Conservation (phyloP, 805 yeast genomes). For the Phaffomyces opuntiae region DNA sequence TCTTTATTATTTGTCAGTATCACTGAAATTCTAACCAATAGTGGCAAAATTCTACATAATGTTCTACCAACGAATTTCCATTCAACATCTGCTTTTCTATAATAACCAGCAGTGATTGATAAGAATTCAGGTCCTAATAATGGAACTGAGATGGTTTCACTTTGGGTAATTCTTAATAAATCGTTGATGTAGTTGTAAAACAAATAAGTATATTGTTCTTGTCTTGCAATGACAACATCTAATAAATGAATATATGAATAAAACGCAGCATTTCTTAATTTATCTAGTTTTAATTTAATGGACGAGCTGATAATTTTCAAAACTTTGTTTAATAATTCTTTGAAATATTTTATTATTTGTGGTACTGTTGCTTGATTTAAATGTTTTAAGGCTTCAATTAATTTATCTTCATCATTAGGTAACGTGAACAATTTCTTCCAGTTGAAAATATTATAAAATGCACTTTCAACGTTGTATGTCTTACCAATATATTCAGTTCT, state of each 20-base stretch:
- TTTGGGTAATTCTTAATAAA: conserved; percentile 9
- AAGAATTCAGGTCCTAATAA: conserved; percentile 45
- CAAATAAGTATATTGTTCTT: conserved; percentile 53
- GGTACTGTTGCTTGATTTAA: conserved; percentile 48
- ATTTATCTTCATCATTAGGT: conserved; percentile 36
- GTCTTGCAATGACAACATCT: conserved; percentile 58
- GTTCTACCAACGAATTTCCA: conserved; percentile 64
- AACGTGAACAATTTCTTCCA: conserved; percentile 37
- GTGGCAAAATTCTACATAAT: conserved; percentile 50
- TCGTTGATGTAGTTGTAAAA: conserved; percentile 41
- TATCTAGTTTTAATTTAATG: conserved; percentile 15
- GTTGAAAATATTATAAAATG: conserved; percentile 47
- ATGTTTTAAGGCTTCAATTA: conserved; percentile 39
- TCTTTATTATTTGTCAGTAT: conserved; percentile 19
- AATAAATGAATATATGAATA: conserved; percentile 53
- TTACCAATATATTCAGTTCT: conserved; percentile 65
- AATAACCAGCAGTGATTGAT: conserved; percentile 37
- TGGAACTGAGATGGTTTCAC: conserved; percentile 30
- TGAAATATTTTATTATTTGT: conserved; percentile 53
- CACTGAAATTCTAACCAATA: conserved; percentile 39
- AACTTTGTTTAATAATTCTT: conserved; percentile 41
- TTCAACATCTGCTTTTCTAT: conserved; percentile 40
- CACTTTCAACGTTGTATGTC: conserved; percentile 48
- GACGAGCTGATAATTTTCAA: conserved; percentile 28
- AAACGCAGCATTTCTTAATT: conserved; percentile 34